phyloP scores from a whole-genome alignment of 2,329 filamentous ascomycete species.

The Rugonectria rugulosa region DNA sequence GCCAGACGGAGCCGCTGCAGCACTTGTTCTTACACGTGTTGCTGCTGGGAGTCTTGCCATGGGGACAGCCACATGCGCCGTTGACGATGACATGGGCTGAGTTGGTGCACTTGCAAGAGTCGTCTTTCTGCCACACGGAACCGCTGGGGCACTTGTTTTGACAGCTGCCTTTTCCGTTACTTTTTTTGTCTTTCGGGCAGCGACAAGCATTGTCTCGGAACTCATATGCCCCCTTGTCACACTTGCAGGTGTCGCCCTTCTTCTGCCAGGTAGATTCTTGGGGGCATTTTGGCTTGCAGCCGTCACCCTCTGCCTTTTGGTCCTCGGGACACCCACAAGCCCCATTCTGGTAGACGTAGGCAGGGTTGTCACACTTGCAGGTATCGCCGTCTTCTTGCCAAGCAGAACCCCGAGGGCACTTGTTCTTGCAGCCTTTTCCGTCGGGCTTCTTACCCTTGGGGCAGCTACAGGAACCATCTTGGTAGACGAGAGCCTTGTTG shows the following conservation, averaged over 20 bases:
- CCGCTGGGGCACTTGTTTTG: not conserved
- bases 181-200: not conserved
- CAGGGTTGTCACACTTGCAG: not conserved
- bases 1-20: not conserved
- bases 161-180: not conserved
- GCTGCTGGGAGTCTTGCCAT: not conserved
- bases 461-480: not conserved
- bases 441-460: not conserved
- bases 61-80: not conserved
- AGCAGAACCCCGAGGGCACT: not conserved
- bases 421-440: not conserved
- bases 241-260: not conserved
- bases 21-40: too few relatives aligned
- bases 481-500: not conserved
- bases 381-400: not conserved
- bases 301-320: not conserved
- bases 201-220: not conserved
- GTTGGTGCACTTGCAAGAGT: not conserved
- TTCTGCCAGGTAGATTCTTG: not conserved
- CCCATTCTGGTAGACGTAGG: not conserved
- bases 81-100: not conserved
- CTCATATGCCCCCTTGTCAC: not conserved
- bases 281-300: not conserved
- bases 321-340: not conserved
- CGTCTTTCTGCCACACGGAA: not conserved